Evolutionary conservation across 2,329 filamentous ascomycete species (phyloP).

Genomic region (Sporothrix brunneoviolacea): DNA sequence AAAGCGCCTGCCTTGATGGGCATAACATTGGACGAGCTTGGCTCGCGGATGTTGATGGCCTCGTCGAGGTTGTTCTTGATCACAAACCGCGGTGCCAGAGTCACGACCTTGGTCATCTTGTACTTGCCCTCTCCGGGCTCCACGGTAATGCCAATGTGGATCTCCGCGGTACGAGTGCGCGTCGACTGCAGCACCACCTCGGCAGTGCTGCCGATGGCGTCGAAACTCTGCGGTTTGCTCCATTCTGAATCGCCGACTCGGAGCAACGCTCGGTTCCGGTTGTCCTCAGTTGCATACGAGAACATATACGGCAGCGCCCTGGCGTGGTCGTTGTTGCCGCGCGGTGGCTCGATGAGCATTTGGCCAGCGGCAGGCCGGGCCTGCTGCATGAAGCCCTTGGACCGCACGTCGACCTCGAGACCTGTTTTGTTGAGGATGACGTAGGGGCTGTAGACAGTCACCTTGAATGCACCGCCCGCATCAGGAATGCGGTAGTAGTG

Average conservation of each 20-base stretch:
- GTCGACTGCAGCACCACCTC: conserved; percentile 77
- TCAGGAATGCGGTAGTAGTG: conserved; percentile 89
- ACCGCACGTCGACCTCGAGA: conserved; percentile 76
- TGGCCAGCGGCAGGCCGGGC: conserved; percentile 80
- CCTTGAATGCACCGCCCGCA: conserved; percentile 91
- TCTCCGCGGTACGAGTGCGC: conserved; percentile 61
- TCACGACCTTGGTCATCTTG: conserved; percentile 93
- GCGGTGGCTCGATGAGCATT: conserved; percentile 36
- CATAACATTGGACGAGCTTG: conserved; percentile 81
- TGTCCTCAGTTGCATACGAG: conserved; percentile 81
- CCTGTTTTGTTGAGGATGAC: conserved; percentile 94
- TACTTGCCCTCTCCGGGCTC: conserved; percentile 94
- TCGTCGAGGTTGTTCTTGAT: conserved; percentile 89
- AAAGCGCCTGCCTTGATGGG: conserved; percentile 71
- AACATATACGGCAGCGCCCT: conserved; percentile 93
- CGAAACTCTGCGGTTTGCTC: conserved; percentile 97
- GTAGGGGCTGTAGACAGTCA: conserved; percentile 92
- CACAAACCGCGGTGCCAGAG: conserved; percentile 84
- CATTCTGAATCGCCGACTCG: conserved; percentile 86
- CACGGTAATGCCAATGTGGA: conserved; percentile 84
- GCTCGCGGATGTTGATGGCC: conserved; percentile 82
- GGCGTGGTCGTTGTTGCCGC: conserved; percentile 38
- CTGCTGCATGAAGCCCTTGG: conserved; percentile 81
- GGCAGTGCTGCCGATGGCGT: conserved; percentile 88
- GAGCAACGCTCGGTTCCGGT: conserved; percentile 80